Evolutionary conservation across 805 yeast genomes (phyloP), one percentile per base, ranked within the genome.

Genomic region (Starmerella vitae): DNA sequence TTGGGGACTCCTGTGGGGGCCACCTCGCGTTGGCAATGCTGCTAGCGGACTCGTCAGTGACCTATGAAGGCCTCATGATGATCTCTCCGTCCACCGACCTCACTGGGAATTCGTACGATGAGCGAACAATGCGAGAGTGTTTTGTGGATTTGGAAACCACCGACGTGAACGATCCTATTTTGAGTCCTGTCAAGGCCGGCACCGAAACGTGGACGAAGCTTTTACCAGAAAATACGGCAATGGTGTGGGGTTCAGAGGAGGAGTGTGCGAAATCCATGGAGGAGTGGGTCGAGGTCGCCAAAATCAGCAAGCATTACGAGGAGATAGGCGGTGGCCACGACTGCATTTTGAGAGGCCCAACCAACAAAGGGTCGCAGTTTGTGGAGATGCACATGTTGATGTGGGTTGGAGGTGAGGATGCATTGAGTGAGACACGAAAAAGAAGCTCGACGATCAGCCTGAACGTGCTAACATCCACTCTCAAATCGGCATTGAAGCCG

Each of bases 1-100:
- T 47, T 20, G 63, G 63, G 14, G 63, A 59, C 36, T 57, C 61
- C 8, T 56, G 56, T 10, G 62, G 63, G 19, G 62, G 55, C 1
- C 53, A 55, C 33, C 40, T 59, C 22, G 40, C 47, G 2, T 36
- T 55, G 12, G 48, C 48, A 4, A 21, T 49, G 35, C 34, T 42
- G 5, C 26, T 36, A 5, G n/a, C n/a, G n/a, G n/a, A n/a, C n/a
- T 36, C 22, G n/a, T 39, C 37, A 21, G 33, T 15, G 33, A 30
- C 6, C 31, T 46, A 30, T 32, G 18, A 39, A 20, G 44, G 46
- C 2, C 19, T 40, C 7, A 37, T 36, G 22, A 39, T 50, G 17
- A 35, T 43, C 5, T 44, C 50, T 20, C 55, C 55, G 2, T 44
- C 47, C 33, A 40, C 42, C 10, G 50, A 45, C 33, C 36, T 42